Evolutionary conservation across 108 stramenopile genomes (phyloP).

Genomic region (Skeletonema tropicum): DNA sequence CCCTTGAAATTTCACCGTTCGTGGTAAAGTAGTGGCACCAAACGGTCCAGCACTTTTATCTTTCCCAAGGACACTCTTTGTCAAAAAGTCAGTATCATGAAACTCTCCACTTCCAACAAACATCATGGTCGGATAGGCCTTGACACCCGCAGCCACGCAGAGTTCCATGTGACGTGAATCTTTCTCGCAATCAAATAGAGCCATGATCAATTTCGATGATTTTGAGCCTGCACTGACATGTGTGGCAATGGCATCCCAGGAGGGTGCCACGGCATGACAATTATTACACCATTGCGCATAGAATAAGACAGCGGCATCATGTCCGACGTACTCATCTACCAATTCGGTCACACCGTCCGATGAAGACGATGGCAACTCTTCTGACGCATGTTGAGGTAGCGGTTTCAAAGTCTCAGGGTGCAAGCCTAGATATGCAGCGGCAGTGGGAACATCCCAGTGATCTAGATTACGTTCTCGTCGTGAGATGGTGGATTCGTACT

Average conservation of each 20-base stretch:
- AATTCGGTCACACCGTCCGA: background rate
- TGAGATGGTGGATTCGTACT: slow-evolving; percentile 49
- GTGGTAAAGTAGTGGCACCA: slow-evolving; percentile 51
- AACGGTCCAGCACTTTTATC: slow-evolving; percentile 51
- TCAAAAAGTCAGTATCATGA: slow-evolving; percentile 62
- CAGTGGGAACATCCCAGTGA: slow-evolving; percentile 81
- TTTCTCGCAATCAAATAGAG: slow-evolving; percentile 80
- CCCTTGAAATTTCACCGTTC: slow-evolving; percentile 74
- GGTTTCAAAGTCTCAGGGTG: slow-evolving; percentile 54
- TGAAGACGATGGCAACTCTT: slow-evolving; percentile 1
- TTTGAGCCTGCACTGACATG: slow-evolving; percentile 64
- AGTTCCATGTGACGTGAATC: slow-evolving; percentile 55
- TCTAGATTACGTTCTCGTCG: slow-evolving; percentile 75
- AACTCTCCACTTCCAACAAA: slow-evolving; percentile 72
- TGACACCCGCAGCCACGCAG: slow-evolving; percentile 56
- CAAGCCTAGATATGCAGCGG: slow-evolving; percentile 72
- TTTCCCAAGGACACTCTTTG: slow-evolving; percentile 45
- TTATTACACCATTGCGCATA: slow-evolving; percentile 79
- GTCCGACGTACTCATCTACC: slow-evolving; percentile 48
- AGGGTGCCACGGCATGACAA: slow-evolving; percentile 72
- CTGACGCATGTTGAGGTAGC: slow-evolving; percentile 13
- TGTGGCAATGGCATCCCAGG: slow-evolving; percentile 72
- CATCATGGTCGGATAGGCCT: slow-evolving; percentile 76
- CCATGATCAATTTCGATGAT: slow-evolving; percentile 66
- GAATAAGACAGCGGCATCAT: slow-evolving; percentile 85